These are phyloP conservation scores for Ganoderma sinense DNA, from an alignment of 1,284 basidiomycete genomes.

Conservation along the genomic window DNA sequence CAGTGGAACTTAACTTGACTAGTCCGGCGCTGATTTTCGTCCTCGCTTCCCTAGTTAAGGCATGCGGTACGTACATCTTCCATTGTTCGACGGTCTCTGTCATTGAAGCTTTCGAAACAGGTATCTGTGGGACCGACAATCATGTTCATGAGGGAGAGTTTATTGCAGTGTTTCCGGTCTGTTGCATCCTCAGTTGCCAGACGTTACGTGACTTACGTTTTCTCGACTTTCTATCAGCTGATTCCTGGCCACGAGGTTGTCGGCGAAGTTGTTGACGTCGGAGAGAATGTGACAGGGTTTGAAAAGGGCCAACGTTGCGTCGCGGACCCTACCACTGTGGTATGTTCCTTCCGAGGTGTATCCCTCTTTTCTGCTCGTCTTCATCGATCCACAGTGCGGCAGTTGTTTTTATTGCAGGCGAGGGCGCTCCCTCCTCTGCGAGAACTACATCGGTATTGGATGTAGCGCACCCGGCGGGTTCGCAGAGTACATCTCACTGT, in stretches of 20 bases:
- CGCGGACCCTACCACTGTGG: constrained; percentile 73
- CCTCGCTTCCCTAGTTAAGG: constrained; percentile 23
- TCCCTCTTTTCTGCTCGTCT: not conserved
- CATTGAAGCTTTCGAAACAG: constrained; percentile 3
- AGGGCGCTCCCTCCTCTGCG: constrained; percentile 77
- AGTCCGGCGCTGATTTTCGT: not conserved
- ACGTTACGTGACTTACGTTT: not conserved
- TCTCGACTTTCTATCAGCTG: constrained; percentile 49
- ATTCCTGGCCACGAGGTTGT: constrained; percentile 87
- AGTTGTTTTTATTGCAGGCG: constrained; percentile 86
- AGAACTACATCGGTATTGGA: constrained; percentile 80
- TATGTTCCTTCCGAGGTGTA: constrained; percentile 30
- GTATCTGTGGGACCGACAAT: constrained; percentile 52
- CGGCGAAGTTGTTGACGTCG: constrained; percentile 71
- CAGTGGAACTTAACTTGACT: not conserved
- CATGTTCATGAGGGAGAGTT: constrained; percentile 71
- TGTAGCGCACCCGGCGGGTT: constrained; percentile 83
- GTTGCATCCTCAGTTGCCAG: constrained; percentile 14
- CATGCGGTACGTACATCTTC: constrained; percentile 24
- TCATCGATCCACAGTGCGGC: constrained; percentile 60
- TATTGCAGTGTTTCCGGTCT: constrained; percentile 59
- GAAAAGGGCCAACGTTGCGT: constrained; percentile 80
- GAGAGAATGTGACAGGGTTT: constrained; percentile 76
- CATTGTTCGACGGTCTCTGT: not conserved
- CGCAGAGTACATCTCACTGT: constrained; percentile 86